Evolutionary conservation across 768 basidiomycete genomes (phyloP).

Genomic region (Lactifluus subvellereus): DNA sequence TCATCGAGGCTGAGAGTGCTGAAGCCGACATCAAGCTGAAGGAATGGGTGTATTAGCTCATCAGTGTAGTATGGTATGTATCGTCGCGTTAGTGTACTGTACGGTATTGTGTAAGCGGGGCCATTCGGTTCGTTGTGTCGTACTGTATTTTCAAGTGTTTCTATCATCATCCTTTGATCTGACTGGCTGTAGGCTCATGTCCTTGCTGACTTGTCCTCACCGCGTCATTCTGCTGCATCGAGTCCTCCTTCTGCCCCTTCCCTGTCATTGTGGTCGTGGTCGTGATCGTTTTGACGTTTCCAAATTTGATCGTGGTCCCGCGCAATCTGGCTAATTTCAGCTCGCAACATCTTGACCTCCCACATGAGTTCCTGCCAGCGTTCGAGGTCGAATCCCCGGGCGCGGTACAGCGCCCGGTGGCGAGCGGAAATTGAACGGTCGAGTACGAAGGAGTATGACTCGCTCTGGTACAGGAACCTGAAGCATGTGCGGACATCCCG

Average conservation of each 20-base stretch:
- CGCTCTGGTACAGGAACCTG: conserved; percentile 50
- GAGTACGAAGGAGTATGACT: conserved; percentile 59
- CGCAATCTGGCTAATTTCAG: conserved; percentile 52
- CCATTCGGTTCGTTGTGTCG: neutral
- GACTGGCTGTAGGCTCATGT: neutral
- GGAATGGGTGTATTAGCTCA: conserved; percentile 9
- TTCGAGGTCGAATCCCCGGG: conserved; percentile 56
- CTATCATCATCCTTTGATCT: neutral
- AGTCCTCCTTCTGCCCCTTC: neutral
- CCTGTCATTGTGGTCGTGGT: neutral
- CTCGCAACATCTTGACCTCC: conserved; percentile 44
- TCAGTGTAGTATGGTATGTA: neutral
- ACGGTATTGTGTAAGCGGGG: neutral
- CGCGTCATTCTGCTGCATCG: neutral
- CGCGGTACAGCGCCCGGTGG: conserved; percentile 49
- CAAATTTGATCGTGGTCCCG: conserved; percentile 49
- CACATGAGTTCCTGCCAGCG: conserved; percentile 48
- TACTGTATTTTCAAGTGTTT: neutral
- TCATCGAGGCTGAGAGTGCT: conserved; percentile 8
- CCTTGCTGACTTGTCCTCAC: no score
- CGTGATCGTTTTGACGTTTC: neutral
- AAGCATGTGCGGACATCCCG: neutral
- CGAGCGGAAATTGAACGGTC: conserved; percentile 53
- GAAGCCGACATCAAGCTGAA: conserved; percentile 16
- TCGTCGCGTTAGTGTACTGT: neutral